Evolutionary conservation across 139 green algal genomes (phyloP).

Genomic region (Chlorella sp.): DNA sequence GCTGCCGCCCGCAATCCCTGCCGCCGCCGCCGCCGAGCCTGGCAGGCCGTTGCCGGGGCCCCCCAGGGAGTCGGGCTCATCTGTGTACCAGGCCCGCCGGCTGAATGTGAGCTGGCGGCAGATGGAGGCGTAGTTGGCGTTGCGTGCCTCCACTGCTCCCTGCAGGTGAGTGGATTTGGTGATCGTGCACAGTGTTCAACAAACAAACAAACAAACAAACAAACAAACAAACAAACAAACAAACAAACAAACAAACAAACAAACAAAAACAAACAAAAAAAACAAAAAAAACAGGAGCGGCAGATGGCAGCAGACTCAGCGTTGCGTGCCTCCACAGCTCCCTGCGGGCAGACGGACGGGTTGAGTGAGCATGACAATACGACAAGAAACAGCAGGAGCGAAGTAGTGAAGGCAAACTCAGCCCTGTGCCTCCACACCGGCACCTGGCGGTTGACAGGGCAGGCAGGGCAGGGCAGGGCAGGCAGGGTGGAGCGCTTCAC

Average conservation of each 20-base stretch:
- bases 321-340: background rate
- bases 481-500: too few relatives aligned
- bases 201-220: too few relatives aligned
- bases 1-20: background rate
- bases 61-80: background rate
- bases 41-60: background rate
- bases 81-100: slow-evolving; percentile 13
- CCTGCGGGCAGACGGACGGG: too few relatives aligned
- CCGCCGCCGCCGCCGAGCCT: background rate
- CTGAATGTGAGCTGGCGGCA: slow-evolving; percentile 76
- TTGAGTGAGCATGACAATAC: too few relatives aligned
- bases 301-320: background rate
- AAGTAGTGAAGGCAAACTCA: background rate
- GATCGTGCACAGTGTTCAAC: too few relatives aligned
- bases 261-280: too few relatives aligned
- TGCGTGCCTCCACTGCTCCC: slow-evolving; percentile 81
- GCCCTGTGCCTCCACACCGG: background rate
- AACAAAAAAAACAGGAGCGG: too few relatives aligned
- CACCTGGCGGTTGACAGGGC: background rate
- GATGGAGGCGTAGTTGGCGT: slow-evolving; percentile 89
- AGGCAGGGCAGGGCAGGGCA: too few relatives aligned
- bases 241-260: too few relatives aligned
- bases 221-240: too few relatives aligned
- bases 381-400: too few relatives aligned
- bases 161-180: slow-evolving; percentile 23